These are phyloP conservation scores for Spathaspora hagerdaliae DNA, from an alignment of 805 yeast genomes.

Conservation along the genomic window DNA sequence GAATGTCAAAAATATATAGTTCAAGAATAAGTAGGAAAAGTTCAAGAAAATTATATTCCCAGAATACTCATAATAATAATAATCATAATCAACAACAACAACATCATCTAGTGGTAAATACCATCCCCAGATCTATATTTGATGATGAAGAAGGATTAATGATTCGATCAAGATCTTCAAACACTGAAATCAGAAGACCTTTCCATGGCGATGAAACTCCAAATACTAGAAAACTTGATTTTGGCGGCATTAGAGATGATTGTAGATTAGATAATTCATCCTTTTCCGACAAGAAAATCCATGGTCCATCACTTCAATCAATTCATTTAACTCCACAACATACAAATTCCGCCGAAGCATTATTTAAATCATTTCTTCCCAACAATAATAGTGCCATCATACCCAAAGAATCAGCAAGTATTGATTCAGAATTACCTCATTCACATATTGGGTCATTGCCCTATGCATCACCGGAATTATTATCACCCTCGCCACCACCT, in stretches of 20 bases:
- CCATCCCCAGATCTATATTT: not conserved
- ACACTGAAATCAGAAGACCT: conserved; percentile 30
- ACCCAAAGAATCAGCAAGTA: conserved; percentile 7
- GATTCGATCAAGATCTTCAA: conserved; percentile 32
- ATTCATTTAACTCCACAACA: conserved; percentile 24
- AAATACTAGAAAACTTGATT: conserved; percentile 16
- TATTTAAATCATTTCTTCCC: not conserved
- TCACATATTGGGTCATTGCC: conserved; percentile 85
- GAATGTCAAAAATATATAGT: conserved; percentile 55
- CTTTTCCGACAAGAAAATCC: conserved; percentile 19
- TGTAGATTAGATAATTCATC: conserved; percentile 13
- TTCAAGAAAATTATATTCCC: conserved; percentile 4
- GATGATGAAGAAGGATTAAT: conserved; percentile 13
- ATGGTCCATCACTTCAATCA: conserved; percentile 33
- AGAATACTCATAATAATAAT: not conserved
- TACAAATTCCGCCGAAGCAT: not conserved
- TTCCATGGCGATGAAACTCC: conserved; percentile 28
- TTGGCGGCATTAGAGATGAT: conserved; percentile 21
- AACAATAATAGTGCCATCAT: not conserved
- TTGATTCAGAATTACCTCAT: conserved; percentile 50
- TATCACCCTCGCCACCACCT: conserved; percentile 58
- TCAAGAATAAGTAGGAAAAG: conserved; percentile 22
- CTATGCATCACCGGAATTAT: conserved; percentile 85
- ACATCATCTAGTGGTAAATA: not conserved
- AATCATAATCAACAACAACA: too few species aligned